Evolutionary conservation across 169 alveolate species (phyloP), one percentile per base, ranked within the genome.

Genomic region (Theileria luwenshuni): DNA sequence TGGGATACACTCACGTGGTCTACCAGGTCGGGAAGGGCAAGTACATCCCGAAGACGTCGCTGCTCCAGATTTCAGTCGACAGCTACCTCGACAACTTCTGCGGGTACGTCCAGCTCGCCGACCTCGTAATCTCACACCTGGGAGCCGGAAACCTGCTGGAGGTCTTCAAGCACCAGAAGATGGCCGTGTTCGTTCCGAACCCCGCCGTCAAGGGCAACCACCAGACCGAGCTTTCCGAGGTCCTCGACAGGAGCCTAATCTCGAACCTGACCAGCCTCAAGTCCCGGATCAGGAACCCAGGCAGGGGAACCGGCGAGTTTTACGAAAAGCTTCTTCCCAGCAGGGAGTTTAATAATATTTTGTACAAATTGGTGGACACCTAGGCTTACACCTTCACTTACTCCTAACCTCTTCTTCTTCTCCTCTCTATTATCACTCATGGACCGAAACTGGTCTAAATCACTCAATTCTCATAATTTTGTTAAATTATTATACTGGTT

Each of bases 101-200:
- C 67, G 75, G 71, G 42, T 56, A 64, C 19, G 69, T 85, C 41
- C 52, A 76, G 45, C 52, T 80, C 19, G 81, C 91, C 38, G 93
- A 93, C 21, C 69, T 93, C 51, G 73, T 93, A 47, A 81, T 93
- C 21, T 80, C 94, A 12, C 96, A 93, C 83, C 90, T 86, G 63
- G 96, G 96, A 17, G 93, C 94, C 62, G 96, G 96, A 2, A 90
- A 90, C 33, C 87, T 92, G 42, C 62, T 93, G 28, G 94, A 91
- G 79, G 79, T 90, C 58, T 84, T 91, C 67, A 65, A 90, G 70
- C 79, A 65, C 69, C 71, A 79, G 38, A 91, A 90, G 69, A 85
- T 86, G 72, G 93, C 92, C 0, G 71, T 93, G 21, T 92, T 90
- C 62, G 92, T 92, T 25, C 92, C 90, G 3, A 93, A 93, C 74